Evolutionary conservation across 2,329 filamentous ascomycete genomes (phyloP), one percentile per base, ranked within the genome.

Genomic region (Alternaria dauci): DNA sequence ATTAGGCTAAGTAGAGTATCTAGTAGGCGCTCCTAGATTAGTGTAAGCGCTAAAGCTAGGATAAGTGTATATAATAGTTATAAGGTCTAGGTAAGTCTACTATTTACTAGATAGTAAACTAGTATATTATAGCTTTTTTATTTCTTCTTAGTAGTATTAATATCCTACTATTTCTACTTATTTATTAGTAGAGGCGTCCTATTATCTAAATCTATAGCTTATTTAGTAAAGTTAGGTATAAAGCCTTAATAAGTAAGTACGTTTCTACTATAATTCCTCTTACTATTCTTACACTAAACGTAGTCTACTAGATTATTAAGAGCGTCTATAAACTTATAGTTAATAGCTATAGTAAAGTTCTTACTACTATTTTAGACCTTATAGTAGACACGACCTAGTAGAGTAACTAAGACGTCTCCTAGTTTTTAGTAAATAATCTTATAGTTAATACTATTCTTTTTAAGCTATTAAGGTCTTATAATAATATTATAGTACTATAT

Each of bases 301-400:
- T 66, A 66, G 26, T 39, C 38, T 4, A 16, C 8, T 30, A 44
- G 63, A n/a, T 59, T 25, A 8, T 61, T 32, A 25, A 39, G 52
- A 28, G 58, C 46, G 23, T 63, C 39, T 7, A 23, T 23, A 20
- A 63, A 59, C 43, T 62, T 39, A n/a, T 59, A 58, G 28, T 66
- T 61, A 14, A 66, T 56, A 55, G 63, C 58, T 28, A 53, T 28
- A 0, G 55, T 55, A 20, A 61, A 52, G 39, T 66, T 66, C 18
- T 18, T 26, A 7, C 63, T 43, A 30, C 42, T 59, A 18, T 66
- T 66, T 14, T 43, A 18, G 42, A 63, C 58, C 11, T 63, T 18
- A 50, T 66, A 38, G 23, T 66, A 66, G 11, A 53, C 32, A 34
- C 38, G 50, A 3, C 51, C 54, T 51, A 25, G 61, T 18, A 57